These are phyloP conservation scores for Schizosaccharomyces lindneri DNA, from an alignment of 805 yeast species.

Conservation along the genomic window DNA sequence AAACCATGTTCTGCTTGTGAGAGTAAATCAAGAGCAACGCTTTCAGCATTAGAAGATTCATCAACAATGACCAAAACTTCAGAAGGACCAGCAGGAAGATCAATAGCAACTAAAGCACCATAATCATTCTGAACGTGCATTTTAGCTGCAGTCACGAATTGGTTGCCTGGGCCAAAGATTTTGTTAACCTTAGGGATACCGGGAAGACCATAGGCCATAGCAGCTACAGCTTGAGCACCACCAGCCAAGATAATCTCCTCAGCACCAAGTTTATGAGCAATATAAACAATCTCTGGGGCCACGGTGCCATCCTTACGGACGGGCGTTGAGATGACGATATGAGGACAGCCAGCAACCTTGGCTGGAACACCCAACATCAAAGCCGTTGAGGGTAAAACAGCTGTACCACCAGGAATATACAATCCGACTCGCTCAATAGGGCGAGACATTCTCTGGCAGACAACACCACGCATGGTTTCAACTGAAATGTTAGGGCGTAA, in stretches of 20 bases:
- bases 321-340: slow-evolving; percentile 82
- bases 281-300: slow-evolving; percentile 92
- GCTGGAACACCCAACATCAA: slow-evolving; percentile 98
- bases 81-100: slow-evolving; percentile 99
- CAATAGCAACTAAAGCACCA: slow-evolving; percentile 81
- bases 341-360: slow-evolving; percentile 85
- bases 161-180: slow-evolving; percentile 96
- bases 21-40: slow-evolving; percentile 84
- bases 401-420: slow-evolving; percentile 97
- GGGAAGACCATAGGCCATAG: slow-evolving; percentile 96
- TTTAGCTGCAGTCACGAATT: slow-evolving; percentile 96
- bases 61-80: slow-evolving; percentile 92
- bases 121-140: slow-evolving; percentile 93
- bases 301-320: slow-evolving; percentile 81
- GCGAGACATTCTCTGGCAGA: slow-evolving; percentile 81
- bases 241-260: slow-evolving; percentile 80
- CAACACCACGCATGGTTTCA: slow-evolving; percentile 84
- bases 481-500: slow-evolving; percentile 43
- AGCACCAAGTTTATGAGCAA: slow-evolving; percentile 90
- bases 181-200: slow-evolving; percentile 82
- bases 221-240: slow-evolving; percentile 97
- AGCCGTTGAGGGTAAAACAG: slow-evolving; percentile 91
- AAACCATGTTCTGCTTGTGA: slow-evolving; percentile 98
- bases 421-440: slow-evolving; percentile 88
- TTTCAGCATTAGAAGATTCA: slow-evolving; percentile 66